Evolutionary conservation across 768 basidiomycete genomes (phyloP).

Genomic region (Russula sp.): DNA sequence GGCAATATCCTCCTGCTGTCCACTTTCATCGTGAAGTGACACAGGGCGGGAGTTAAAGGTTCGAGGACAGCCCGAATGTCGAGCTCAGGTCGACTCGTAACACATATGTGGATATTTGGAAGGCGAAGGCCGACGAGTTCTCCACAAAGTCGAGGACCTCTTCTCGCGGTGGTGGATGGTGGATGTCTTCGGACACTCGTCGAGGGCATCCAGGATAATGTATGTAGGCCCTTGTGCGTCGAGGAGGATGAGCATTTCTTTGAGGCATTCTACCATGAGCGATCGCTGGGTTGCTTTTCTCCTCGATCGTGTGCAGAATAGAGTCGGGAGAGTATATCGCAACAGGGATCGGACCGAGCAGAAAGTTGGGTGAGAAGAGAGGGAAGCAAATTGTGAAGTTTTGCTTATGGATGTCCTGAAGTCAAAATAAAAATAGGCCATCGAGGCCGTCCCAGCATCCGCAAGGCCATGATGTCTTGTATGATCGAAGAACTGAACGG

Average conservation of each 20-base stretch:
- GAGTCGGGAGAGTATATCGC: background rate
- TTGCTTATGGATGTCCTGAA: conserved; percentile 10
- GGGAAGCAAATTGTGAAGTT: background rate
- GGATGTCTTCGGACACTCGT: background rate
- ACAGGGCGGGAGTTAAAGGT: background rate
- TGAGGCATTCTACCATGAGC: background rate
- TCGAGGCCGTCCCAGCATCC: background rate
- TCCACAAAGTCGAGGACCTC: background rate
- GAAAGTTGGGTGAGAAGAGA: conserved; percentile 16
- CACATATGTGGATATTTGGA: background rate
- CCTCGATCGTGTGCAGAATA: background rate
- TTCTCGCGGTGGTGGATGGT: background rate
- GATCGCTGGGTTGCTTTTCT: background rate
- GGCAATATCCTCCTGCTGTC: background rate
- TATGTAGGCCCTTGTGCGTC: background rate
- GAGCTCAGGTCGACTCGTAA: background rate
- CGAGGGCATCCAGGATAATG: background rate
- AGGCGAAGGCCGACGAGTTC: background rate
- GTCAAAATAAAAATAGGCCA: conserved; percentile 17
- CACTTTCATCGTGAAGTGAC: background rate
- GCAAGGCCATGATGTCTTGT: background rate
- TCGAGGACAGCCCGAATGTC: background rate
- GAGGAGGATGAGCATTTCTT: background rate
- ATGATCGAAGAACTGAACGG: background rate
- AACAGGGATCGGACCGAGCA: background rate